Conservation (phyloP, 202 grass and related monocot genomes). For the Panicum hallii region DNA sequence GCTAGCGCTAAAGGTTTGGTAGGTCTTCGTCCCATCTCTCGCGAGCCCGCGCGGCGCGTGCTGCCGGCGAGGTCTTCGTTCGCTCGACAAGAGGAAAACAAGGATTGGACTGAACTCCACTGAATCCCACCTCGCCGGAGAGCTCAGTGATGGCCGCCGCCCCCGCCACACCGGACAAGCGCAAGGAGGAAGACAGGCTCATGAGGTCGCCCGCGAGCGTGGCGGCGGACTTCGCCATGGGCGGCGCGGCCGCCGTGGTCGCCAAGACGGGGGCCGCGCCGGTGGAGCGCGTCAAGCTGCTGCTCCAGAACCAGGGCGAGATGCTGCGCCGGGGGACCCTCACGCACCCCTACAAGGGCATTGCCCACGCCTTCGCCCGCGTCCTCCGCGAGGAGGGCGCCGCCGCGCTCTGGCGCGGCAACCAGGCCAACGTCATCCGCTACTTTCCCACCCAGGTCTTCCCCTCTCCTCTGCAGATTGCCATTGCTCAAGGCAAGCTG, state of each 20-base stretch:
- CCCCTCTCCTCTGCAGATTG: too few relatives aligned
- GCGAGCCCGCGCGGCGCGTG: too few relatives aligned
- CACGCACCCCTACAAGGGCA: conserved; percentile 72
- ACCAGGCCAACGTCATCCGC: conserved; percentile 95
- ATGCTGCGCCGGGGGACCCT: conserved; percentile 75
- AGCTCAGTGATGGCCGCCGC: too few relatives aligned
- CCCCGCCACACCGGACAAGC: too few relatives aligned
- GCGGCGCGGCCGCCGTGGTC: conserved; percentile 69
- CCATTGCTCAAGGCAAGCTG: too few relatives aligned
- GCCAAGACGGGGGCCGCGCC: conserved; percentile 84
- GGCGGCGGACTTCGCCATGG: conserved; percentile 80
- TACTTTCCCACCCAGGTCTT: conserved; percentile 95
- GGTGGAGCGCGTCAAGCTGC: conserved; percentile 94
- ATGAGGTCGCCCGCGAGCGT: conserved; percentile 48
- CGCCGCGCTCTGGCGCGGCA: conserved; percentile 79
- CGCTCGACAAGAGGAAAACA: too few relatives aligned
- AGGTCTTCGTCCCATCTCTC: too few relatives aligned
- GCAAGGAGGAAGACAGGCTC: too few relatives aligned
- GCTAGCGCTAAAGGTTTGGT: too few relatives aligned
- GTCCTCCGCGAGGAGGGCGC: conserved; percentile 77
- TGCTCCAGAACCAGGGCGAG: conserved; percentile 93
- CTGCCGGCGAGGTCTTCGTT: too few relatives aligned
- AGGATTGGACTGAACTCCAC: too few relatives aligned
- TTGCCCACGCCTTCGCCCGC: conserved; percentile 68
- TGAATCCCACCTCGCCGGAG: too few relatives aligned